These are phyloP conservation scores for Moniliophthora roreri DNA, from an alignment of 1,284 basidiomycete genomes.

Conservation along the genomic window DNA sequence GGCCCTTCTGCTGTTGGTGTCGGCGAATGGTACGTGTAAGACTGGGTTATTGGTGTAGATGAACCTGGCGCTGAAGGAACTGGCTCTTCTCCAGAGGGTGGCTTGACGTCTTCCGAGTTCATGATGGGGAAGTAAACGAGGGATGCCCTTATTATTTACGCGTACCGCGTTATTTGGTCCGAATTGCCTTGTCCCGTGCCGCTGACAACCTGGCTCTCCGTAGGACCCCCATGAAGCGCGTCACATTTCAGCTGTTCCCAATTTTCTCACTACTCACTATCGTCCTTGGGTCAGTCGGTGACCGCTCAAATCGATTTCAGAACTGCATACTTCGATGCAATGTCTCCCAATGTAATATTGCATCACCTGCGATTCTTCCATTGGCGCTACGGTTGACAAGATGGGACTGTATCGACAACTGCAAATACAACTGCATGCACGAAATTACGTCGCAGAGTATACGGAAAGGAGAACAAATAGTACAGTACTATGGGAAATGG, in stretches of 20 bases:
- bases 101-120: neutral
- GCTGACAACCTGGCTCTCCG: no score
- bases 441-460: constrained; percentile 69
- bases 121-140: constrained; percentile 7
- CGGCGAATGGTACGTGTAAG: constrained; percentile 84
- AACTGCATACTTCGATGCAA: constrained; percentile 12
- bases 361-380: constrained; percentile 31
- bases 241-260: neutral
- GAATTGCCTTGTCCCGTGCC: no score
- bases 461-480: constrained; percentile 38
- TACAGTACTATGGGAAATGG: constrained; percentile 97
- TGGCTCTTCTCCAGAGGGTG: constrained; percentile 5
- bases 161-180: constrained; percentile 4
- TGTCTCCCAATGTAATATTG: constrained; percentile 7
- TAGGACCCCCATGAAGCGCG: neutral
- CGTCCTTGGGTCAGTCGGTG: constrained; percentile 12
- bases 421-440: constrained; percentile 90
- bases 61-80: constrained; percentile 58
- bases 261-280: neutral
- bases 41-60: constrained; percentile 59
- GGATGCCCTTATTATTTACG: constrained; percentile 1
- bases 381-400: constrained; percentile 53
- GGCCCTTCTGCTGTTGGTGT: constrained; percentile 62
- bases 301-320: constrained; percentile 10
- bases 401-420: constrained; percentile 86